A percentile compares a stretch with the other conserved stretches of the same genome.
Conservation (phyloP, 2,329 filamentous ascomycete species). For the Ophiostoma pallidulum region DNA sequence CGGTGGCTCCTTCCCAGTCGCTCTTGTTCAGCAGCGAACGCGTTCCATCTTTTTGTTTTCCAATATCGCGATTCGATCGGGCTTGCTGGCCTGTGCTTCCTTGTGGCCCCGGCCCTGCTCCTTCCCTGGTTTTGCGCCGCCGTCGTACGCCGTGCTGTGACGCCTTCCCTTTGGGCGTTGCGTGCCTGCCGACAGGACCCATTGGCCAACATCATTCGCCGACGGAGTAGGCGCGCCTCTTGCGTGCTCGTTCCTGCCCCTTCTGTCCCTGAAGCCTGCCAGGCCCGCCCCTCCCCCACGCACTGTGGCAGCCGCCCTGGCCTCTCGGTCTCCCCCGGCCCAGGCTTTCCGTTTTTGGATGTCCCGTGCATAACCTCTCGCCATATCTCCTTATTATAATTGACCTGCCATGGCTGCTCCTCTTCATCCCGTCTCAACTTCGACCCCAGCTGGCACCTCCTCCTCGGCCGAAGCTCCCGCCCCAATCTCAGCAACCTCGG, state of each 20-base stretch:
- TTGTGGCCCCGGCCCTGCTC: too few species aligned
- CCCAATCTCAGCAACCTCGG: background rate
- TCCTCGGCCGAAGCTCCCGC: background rate
- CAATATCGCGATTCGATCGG: too few species aligned
- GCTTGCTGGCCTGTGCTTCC: too few species aligned
- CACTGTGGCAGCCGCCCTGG: background rate
- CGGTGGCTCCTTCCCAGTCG: too few species aligned
- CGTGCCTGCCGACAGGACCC: background rate
- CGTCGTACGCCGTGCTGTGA: too few species aligned
- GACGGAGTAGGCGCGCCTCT: background rate
- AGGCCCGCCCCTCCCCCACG: background rate
- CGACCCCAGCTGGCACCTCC: background rate
- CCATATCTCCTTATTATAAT: background rate
- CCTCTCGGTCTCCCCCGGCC: background rate
- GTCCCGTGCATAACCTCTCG: constrained; percentile 1
- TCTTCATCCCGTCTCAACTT: background rate
- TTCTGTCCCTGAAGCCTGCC: background rate
- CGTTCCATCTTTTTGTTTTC: too few species aligned
- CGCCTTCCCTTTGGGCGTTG: background rate
- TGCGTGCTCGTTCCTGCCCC: constrained; percentile 3
- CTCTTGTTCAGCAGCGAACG: too few species aligned
- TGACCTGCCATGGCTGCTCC: background rate
- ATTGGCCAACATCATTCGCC: constrained; percentile 2
- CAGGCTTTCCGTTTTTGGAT: background rate
- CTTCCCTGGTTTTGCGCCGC: too few species aligned